Base-by-base conservation (phyloP, 345 rosid genomes). In the Arabis alpina region DNA sequence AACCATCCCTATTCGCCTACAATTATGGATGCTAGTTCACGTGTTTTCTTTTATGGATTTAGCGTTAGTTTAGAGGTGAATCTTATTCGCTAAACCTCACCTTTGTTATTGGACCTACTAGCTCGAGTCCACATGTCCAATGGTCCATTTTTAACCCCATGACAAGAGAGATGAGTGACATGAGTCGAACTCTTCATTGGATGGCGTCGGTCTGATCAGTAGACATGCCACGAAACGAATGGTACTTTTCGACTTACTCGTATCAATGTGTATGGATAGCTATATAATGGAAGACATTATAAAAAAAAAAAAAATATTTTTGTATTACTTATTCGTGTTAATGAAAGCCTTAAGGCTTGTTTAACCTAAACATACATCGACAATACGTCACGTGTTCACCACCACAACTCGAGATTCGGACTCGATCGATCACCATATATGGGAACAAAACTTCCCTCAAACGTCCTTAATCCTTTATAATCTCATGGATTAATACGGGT, bases 361-460 rank as follows among this genome's bases (percentile, higher is more conserved):
- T 5, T 45, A 55, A 43, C 48, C 23, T 51, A 72, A 39, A 55
- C 56, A 47, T 54, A 55, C 52, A 54, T 25, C 40, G 52, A 25
- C 65, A 43, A 50, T 11, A 51, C 15, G 55, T 3, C 15, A 5
- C 8, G 34, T 61, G 52, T 45, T 41, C 41, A 54, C 41, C 37
- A 45, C 65, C 52, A 64, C 4, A 15, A 28, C 57, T 52, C 39
- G 47, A 19, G 23, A 61, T 3, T 64, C n/a, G 50, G 50, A 49
- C 74, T 36, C 40, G 40, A 8, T 39, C 59, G 44, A 41, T 59
- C 76, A 73, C 16, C 65, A 53, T 6, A 13, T 44, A 54, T 57
- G 41, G 57, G 34, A 39, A 16, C 58, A 27, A 47, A 55, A 56
- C 44, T 28, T 19, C 66, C 13, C 60, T 28, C 66, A 2, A 19